phyloP scores from a whole-genome alignment of 1,139 yeast species.

The Diutina scorzettiae region DNA sequence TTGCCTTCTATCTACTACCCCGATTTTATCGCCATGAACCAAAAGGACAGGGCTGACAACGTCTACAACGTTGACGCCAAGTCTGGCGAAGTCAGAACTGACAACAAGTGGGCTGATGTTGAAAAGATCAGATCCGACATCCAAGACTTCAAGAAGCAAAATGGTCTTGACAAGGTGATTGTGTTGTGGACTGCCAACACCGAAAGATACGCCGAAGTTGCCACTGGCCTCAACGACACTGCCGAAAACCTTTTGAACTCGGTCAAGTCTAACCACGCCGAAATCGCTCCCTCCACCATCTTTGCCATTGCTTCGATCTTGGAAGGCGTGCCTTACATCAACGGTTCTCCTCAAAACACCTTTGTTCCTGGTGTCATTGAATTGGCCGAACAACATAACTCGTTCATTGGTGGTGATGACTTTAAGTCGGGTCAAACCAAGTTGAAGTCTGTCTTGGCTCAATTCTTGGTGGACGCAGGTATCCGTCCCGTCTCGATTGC shows the following conservation, averaged over 20 bases:
- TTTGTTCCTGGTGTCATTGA: conserved; percentile 92
- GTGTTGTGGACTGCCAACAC: conserved; percentile 97
- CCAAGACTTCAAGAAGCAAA: conserved; percentile 59
- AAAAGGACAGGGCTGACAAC: conserved; percentile 84
- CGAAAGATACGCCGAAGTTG: conserved; percentile 77
- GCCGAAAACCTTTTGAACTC: conserved; percentile 67
- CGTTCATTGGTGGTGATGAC: conserved; percentile 94
- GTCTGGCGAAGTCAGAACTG: conserved; percentile 37
- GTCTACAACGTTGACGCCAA: conserved; percentile 45
- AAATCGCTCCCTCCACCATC: conserved; percentile 82
- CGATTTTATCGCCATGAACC: conserved; percentile 93
- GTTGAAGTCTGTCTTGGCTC: conserved; percentile 88
- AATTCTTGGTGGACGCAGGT: conserved; percentile 94
- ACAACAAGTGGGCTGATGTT: conserved; percentile 81
- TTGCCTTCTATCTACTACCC: conserved; percentile 87
- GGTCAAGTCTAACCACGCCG: conserved; percentile 68
- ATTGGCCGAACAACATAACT: conserved; percentile 65
- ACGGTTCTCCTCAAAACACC: conserved; percentile 96
- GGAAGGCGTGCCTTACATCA: conserved; percentile 81
- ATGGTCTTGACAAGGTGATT: conserved; percentile 74
- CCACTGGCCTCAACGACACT: conserved; percentile 78
- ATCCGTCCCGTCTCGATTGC: conserved; percentile 91
- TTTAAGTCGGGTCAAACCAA: conserved; percentile 96
- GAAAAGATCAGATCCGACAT: conserved; percentile 80
- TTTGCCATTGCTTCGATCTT: conserved; percentile 90